A percentile compares a stretch with the other conserved stretches of the same genome.
These are phyloP conservation scores for Diaporthe vexans DNA, from an alignment of 2,329 filamentous ascomycete genomes.

Conservation along the genomic window DNA sequence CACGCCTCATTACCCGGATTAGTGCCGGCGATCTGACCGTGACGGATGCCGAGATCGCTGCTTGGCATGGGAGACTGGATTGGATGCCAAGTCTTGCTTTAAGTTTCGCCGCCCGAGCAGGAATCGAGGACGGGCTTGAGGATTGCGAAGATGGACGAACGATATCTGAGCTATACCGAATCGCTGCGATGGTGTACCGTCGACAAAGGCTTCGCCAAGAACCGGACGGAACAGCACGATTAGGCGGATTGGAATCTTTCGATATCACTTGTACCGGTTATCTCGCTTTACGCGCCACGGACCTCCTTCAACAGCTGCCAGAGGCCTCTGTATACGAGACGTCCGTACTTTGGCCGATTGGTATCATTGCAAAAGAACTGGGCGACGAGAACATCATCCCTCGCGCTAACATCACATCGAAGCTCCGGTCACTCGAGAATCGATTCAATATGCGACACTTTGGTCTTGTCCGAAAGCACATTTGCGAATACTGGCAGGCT, in stretches of 20 bases:
- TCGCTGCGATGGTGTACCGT: background rate
- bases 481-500: no score
- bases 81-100: constrained; percentile 36
- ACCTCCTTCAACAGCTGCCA: background rate
- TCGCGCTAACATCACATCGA: background rate
- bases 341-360: background rate
- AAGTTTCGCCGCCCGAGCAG: background rate
- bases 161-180: background rate
- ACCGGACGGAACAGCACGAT: background rate
- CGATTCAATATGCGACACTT: background rate
- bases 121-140: background rate
- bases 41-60: background rate
- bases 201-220: background rate
- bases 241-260: background rate
- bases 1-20: no score
- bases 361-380: background rate
- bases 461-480: no score
- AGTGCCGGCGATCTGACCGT: background rate
- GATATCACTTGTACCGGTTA: background rate
- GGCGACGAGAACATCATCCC: background rate
- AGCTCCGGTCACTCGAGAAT: background rate
- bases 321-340: background rate
- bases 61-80: constrained; percentile 4
- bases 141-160: background rate
- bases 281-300: background rate